phyloP scores from a whole-genome alignment of 495 filamentous ascomycete species.

The Podospora pseudopauciseta region DNA sequence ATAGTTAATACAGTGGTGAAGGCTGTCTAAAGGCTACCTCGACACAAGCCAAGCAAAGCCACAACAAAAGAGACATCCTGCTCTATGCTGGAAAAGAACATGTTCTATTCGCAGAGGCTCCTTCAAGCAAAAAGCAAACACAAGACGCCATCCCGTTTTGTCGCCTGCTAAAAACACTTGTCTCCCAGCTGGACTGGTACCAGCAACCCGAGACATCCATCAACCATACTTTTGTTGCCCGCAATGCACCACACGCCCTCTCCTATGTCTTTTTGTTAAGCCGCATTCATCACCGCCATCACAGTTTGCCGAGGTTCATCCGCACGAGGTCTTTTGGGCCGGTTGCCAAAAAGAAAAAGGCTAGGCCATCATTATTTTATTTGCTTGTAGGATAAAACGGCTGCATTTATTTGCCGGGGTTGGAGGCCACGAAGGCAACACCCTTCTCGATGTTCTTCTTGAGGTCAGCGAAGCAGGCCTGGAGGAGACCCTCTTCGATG shows the following conservation, averaged over 20 bases:
- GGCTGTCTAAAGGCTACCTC: not conserved
- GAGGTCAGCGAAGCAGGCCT: conserved; percentile 78
- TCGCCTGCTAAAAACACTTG: not conserved
- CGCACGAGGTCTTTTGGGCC: not conserved
- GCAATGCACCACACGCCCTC: conserved; percentile 1
- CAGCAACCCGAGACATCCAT: conserved; percentile 2
- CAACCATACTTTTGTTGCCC: conserved; percentile 5
- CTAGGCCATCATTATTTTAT: not conserved
- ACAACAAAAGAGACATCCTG: not conserved
- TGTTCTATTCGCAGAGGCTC: too few relatives aligned
- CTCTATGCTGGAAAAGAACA: not conserved
- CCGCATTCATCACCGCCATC: not conserved
- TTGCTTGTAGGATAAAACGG: not conserved
- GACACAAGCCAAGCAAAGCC: not conserved
- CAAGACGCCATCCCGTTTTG: conserved; percentile 1
- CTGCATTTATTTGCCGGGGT: conserved; percentile 51
- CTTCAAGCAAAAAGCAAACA: not conserved
- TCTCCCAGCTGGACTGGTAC: conserved; percentile 13
- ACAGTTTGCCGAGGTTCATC: not conserved
- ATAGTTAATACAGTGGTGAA: not conserved
- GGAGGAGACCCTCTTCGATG: conserved; percentile 84
- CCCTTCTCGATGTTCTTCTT: conserved; percentile 71
- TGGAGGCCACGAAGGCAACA: conserved; percentile 47
- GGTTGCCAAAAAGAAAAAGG: not conserved
- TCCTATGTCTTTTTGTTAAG: not conserved